Percentiles rank a stretch among this genome's conserved stretches.
phyloP scores from a whole-genome alignment of 805 yeast species.

The Lachancea mirantina region DNA sequence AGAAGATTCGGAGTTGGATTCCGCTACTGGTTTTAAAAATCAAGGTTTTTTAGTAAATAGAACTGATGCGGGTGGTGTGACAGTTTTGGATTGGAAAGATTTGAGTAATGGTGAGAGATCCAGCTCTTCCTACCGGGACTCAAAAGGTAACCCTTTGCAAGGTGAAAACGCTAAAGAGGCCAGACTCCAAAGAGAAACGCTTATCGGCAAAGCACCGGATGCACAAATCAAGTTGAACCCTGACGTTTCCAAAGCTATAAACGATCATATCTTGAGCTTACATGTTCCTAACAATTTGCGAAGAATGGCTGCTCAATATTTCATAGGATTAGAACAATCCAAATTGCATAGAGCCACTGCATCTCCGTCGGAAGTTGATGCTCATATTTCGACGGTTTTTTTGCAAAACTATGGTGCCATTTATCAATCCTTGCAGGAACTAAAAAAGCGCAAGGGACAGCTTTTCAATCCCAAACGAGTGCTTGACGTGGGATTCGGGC shows the following conservation, averaged over 20 bases:
- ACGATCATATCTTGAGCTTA: constrained; percentile 53
- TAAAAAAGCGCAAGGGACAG: constrained; percentile 48
- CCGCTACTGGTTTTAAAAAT: too few species aligned
- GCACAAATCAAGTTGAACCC: constrained; percentile 49
- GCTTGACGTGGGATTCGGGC: constrained; percentile 82
- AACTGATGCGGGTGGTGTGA: constrained; percentile 2
- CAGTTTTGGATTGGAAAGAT: constrained; percentile 34
- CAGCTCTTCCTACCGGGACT: constrained; percentile 25
- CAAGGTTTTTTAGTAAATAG: constrained; percentile 14
- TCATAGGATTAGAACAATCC: constrained; percentile 42
- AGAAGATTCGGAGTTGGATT: too few species aligned
- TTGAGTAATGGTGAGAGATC: too few species aligned
- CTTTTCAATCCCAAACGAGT: constrained; percentile 58
- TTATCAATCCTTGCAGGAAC: constrained; percentile 58
- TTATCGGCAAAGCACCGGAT: constrained; percentile 46
- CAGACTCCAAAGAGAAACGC: constrained; percentile 51
- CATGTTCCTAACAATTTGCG: constrained; percentile 59
- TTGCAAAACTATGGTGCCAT: constrained; percentile 73
- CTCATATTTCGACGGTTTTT: constrained; percentile 73
- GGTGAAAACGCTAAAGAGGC: constrained; percentile 23
- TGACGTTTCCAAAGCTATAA: constrained; percentile 49
- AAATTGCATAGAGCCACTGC: constrained; percentile 46
- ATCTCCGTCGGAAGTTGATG: constrained; percentile 55
- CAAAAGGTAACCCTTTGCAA: constrained; percentile 12
- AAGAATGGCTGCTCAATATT: constrained; percentile 52